A percentile compares a stretch with the other conserved stretches of the same genome.
Evolutionary conservation across 139 green algal species (phyloP).

Genomic region (Coccomyxa sp.): DNA sequence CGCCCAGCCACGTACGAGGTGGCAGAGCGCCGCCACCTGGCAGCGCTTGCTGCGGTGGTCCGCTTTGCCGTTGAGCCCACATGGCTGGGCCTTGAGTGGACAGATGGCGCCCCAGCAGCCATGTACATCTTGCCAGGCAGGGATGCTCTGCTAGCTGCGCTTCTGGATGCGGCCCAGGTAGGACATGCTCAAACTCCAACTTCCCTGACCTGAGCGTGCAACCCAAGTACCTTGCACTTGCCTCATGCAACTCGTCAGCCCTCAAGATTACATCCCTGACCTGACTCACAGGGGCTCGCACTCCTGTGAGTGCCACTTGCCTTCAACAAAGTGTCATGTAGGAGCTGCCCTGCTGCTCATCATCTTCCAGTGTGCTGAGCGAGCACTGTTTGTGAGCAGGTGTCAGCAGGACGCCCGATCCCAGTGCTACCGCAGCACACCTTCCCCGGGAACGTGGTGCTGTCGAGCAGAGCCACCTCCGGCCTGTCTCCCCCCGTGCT

Average conservation of each 20-base stretch:
- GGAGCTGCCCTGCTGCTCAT: background rate
- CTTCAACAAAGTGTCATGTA: too few species aligned
- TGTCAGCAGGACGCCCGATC: slow-evolving; percentile 16
- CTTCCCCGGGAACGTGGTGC: slow-evolving; percentile 44
- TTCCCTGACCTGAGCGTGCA: too few species aligned
- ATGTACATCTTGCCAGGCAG: slow-evolving; percentile 59
- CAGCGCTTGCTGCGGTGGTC: slow-evolving; percentile 29
- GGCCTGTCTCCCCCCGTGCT: slow-evolving; percentile 22
- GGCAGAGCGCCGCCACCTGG: slow-evolving; percentile 33
- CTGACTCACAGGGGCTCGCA: too few species aligned
- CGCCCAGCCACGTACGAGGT: slow-evolving; percentile 53
- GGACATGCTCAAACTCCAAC: too few species aligned
- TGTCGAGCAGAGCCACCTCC: slow-evolving; percentile 17
- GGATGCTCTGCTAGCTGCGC: slow-evolving; percentile 60
- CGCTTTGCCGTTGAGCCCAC: slow-evolving; percentile 59
- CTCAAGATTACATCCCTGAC: too few species aligned
- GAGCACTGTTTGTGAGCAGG: slow-evolving; percentile 10
- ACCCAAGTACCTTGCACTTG: too few species aligned
- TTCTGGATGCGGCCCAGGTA: slow-evolving; percentile 73
- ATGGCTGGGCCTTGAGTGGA: slow-evolving; percentile 75
- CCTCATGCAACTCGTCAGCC: too few species aligned
- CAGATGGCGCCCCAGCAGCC: slow-evolving; percentile 41
- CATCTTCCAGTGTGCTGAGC: too few species aligned
- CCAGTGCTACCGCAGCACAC: slow-evolving; percentile 54
- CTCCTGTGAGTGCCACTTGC: too few species aligned